These are phyloP conservation scores for Xylariaceae sp. DNA, from an alignment of 2,329 filamentous ascomycete genomes.

Conservation along the genomic window DNA sequence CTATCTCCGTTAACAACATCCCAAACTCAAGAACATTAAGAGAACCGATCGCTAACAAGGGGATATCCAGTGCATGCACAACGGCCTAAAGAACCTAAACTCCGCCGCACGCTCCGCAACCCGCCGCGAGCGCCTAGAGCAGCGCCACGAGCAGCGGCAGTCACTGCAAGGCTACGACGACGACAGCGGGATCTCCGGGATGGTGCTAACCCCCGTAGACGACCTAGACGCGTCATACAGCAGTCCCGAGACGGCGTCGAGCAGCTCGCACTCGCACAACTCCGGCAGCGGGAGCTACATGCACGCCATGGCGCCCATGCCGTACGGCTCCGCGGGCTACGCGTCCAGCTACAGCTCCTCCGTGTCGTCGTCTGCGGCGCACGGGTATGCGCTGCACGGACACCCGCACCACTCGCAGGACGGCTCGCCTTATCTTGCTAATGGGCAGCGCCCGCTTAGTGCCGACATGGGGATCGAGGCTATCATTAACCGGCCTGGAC, in stretches of 20 bases:
- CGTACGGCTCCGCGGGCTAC: constrained; percentile 24
- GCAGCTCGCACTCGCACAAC: constrained; percentile 38
- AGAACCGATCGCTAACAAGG: neutral
- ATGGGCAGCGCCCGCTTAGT: constrained; percentile 48
- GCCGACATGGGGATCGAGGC: constrained; percentile 59
- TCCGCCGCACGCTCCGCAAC: constrained; percentile 62
- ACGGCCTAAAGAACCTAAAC: constrained; percentile 76
- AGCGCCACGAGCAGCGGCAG: constrained; percentile 45
- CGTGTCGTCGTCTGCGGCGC: constrained; percentile 43
- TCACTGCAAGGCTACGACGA: constrained; percentile 54
- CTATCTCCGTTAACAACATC: too few relatives aligned
- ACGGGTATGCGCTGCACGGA: constrained; percentile 27
- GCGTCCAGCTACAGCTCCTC: constrained; percentile 49
- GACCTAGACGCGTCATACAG: constrained; percentile 55
- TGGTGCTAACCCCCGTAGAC: constrained; percentile 55
- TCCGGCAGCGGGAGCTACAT: constrained; percentile 24
- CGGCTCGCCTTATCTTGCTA: constrained; percentile 46
- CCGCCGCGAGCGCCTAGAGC: constrained; percentile 60
- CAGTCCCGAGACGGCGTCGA: constrained; percentile 49
- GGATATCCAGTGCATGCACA: constrained; percentile 67
- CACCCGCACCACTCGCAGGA: constrained; percentile 36
- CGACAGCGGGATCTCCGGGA: constrained; percentile 66
- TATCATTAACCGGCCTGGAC: constrained; percentile 50
- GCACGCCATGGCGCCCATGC: constrained; percentile 16
- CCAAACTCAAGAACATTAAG: too few relatives aligned